Evolutionary conservation across 2,329 filamentous ascomycete genomes (phyloP), one percentile per base, ranked within the genome.

Genomic region (Monilinia laxa): DNA sequence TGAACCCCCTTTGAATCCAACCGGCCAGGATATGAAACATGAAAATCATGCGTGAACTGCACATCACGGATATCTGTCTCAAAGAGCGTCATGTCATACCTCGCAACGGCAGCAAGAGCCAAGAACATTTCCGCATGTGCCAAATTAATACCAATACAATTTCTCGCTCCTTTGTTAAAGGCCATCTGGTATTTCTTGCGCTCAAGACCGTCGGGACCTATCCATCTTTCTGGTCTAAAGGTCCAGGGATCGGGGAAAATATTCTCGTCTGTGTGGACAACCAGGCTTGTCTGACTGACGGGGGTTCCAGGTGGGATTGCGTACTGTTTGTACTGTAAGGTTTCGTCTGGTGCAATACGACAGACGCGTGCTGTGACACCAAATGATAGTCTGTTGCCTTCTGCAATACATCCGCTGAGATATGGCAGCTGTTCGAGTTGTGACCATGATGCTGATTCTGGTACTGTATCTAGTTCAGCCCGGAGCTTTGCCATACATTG

Each of bases 111-210:
- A 18, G 64, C 60, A 3, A 51, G 28, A 6, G 54, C 51, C 16
- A 69, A 45, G 59, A 60, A 70, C 40, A 70, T 20, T 64, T 71
- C 68, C 12, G 70, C 67, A 23, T 62, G 56, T 35, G 70, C 70
- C 53, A 71, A 51, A 14, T 70, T 65, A 11, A 71, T 70, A 9
- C 81, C 80, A 4, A 82, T 72, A 65, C 81, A 82, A n/a, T 72
- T 74, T 3, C 80, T 71, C 3, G 75, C 73, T 0, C 79, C 80
- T 55, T 78, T 80, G 5, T 76, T 77, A 70, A 82, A 82, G 0
- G 78, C 64, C 28, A 81, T 73, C 65, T 81, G 76, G 51, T 73
- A 76, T 25, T 75, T 75, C 28, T 64, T 47, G 20, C 58, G 67
- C 51, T 68, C 62, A n/a, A n/a, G 35, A 14, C 63, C 58, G 9